Evolutionary conservation across 331 rosid genomes (phyloP).

Genomic region (Prunus yedoensis): DNA sequence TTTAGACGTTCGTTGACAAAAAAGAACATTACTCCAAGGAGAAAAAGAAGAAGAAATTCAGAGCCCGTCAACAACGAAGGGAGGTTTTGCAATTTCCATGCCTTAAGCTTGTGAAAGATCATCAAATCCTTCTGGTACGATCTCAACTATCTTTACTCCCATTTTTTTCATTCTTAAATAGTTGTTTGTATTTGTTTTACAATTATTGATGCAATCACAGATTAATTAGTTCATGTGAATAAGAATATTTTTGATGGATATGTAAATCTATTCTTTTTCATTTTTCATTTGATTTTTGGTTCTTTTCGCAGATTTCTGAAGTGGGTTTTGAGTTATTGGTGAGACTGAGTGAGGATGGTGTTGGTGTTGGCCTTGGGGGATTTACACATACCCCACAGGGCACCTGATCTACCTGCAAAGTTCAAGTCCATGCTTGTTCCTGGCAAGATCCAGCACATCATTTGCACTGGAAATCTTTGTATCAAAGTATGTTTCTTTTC

Average conservation of each 20-base stretch:
- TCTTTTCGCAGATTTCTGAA: constrained; percentile 7
- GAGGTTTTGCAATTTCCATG: constrained; percentile 6
- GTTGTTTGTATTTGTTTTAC: background rate
- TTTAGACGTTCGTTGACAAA: background rate
- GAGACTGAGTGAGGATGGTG: constrained; percentile 68
- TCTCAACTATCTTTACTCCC: constrained; percentile 2
- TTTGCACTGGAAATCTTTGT: constrained; percentile 93
- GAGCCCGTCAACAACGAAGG: constrained; percentile 6
- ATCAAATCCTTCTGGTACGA: constrained; percentile 4
- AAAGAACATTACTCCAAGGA: no score
- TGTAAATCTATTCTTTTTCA: background rate
- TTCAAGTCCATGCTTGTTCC: constrained; percentile 99
- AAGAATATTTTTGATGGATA: background rate
- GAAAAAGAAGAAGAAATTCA: background rate
- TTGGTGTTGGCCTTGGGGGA: constrained; percentile 97
- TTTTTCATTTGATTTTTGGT: background rate
- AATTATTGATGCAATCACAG: background rate
- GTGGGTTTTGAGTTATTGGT: constrained; percentile 27
- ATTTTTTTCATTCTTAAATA: background rate
- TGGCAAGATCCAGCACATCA: constrained; percentile 95
- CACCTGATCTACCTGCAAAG: constrained; percentile 91
- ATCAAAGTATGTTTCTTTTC: constrained; percentile 55
- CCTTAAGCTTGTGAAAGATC: constrained; percentile 2
- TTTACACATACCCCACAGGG: constrained; percentile 96
- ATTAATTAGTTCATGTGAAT: background rate